Evolutionary conservation across 208 protist genomes (phyloP), one percentile per base, ranked within the genome.

Genomic region (Acanthamoeba castellanii): DNA sequence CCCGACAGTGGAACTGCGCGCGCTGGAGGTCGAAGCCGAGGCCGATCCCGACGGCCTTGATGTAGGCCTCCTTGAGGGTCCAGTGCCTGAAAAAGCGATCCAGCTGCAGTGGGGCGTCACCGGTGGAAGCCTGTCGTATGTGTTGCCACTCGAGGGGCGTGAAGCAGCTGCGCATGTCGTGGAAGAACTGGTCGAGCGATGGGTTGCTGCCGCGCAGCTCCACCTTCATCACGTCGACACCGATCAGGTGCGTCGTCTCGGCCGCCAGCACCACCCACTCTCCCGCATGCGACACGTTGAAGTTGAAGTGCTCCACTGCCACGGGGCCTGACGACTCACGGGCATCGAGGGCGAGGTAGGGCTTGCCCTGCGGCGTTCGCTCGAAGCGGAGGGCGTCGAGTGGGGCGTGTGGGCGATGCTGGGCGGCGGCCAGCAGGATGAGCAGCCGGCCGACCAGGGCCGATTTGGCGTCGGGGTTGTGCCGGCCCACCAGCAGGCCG

Each of bases 11-110:
- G 47, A 94, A 94, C 64, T 94, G 34, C 14, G 72, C 68, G 18
- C 90, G 90, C 68, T 82, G 90, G 18, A 94, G 90, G 37, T 76
- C 61, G 47, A 94, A 84, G 14, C 72, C 90, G 20, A 94, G 72
- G 14, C 90, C 90, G 37, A 94, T 64, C 3, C 90, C 90, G 22
- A 94, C 68, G 27, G 90, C 90, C 72, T 94, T 94, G 72, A 94
- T 94, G 68, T 94, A 94, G 47, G 90, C 61, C 72, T 94, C 90
- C 68, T 94, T 94, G 61, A 94, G 90, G 9, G 70, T 82, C 90
- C 90, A 94, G 70, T 94, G 72, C 16, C 42, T 8, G 47, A 84
- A 94, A 47, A 94, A 94, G 16, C 90, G 61, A 32, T 42, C 52
- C 32, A 94, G 72, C 34, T 47, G 16, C 22, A 0, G 22, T 14